Percentiles rank a stretch among this genome's conserved stretches.
Evolutionary conservation across 345 rosid genomes (phyloP).

Genomic region (Viola odorata): DNA sequence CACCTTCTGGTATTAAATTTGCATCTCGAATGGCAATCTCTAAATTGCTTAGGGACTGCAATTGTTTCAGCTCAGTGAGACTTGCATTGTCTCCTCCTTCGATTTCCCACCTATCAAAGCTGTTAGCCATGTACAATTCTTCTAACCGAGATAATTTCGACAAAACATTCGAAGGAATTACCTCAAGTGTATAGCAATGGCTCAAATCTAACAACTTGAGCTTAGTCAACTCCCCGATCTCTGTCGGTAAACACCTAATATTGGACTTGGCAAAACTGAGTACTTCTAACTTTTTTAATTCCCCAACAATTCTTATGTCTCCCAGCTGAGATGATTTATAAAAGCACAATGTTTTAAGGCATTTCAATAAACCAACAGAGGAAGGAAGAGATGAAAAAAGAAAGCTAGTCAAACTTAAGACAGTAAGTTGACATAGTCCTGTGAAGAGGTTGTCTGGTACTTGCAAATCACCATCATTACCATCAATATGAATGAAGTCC

Average conservation of each 20-base stretch:
- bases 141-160: conserved; percentile 14
- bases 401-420: conserved; percentile 1
- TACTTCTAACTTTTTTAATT: conserved; percentile 11
- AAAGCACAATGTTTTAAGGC: conserved; percentile 12
- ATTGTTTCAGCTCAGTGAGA: conserved; percentile 14
- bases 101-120: conserved; percentile 20
- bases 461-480: not conserved
- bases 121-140: conserved; percentile 14
- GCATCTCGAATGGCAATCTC: conserved; percentile 7
- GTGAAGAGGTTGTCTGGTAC: conserved; percentile 14
- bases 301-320: conserved; percentile 9
- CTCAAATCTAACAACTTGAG: conserved; percentile 19
- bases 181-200: conserved; percentile 7
- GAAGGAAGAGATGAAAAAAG: not conserved
- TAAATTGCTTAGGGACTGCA: conserved; percentile 9
- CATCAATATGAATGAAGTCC: not conserved
- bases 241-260: conserved; percentile 9
- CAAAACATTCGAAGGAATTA: conserved; percentile 17
- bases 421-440: conserved; percentile 15
- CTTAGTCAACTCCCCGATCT: conserved; percentile 14
- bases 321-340: not conserved
- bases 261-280: conserved; percentile 9
- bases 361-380: not conserved
- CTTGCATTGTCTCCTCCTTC: conserved; percentile 12
- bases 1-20: conserved; percentile 1